phyloP scores from a whole-genome alignment of 305 asterid genomes.

The Fraxinus albicans region DNA sequence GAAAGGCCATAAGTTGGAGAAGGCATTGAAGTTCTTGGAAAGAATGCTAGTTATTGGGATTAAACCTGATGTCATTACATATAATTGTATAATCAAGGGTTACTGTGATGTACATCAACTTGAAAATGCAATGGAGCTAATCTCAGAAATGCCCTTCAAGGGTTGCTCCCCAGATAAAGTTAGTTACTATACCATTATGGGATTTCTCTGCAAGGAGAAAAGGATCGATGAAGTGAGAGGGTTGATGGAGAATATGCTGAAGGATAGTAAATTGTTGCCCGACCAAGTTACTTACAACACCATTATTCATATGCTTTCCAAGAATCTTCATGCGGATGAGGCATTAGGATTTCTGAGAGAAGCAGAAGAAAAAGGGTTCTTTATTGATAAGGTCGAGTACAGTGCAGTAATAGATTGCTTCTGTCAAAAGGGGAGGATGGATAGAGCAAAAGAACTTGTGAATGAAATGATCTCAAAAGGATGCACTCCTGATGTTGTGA shows the following conservation, averaged over 20 bases:
- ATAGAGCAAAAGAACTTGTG: constrained; percentile 68
- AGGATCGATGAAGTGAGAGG: constrained; percentile 61
- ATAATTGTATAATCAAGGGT: constrained; percentile 86
- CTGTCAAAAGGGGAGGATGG: constrained; percentile 63
- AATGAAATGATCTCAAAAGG: constrained; percentile 76
- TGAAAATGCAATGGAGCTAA: constrained; percentile 62
- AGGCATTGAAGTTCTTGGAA: constrained; percentile 69
- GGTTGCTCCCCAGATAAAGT: constrained; percentile 82
- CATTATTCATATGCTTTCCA: constrained; percentile 75
- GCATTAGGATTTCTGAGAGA: constrained; percentile 65
- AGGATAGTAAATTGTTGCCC: constrained; percentile 51
- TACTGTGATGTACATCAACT: constrained; percentile 62
- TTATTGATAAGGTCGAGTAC: constrained; percentile 66
- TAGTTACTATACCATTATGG: constrained; percentile 71
- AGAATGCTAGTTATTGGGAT: constrained; percentile 78
- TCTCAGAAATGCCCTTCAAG: constrained; percentile 64
- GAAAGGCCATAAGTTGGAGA: constrained; percentile 68
- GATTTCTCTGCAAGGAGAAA: constrained; percentile 60
- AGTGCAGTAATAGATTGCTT: constrained; percentile 75
- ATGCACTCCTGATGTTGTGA: constrained; percentile 87
- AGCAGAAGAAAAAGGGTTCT: constrained; percentile 73
- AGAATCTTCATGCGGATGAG: constrained; percentile 71
- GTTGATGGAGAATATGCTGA: constrained; percentile 65
- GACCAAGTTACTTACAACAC: constrained; percentile 76
- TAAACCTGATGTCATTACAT: constrained; percentile 62